These are phyloP conservation scores for Canna indica DNA, from an alignment of 176 grass and related monocot species.

Conservation along the genomic window DNA sequence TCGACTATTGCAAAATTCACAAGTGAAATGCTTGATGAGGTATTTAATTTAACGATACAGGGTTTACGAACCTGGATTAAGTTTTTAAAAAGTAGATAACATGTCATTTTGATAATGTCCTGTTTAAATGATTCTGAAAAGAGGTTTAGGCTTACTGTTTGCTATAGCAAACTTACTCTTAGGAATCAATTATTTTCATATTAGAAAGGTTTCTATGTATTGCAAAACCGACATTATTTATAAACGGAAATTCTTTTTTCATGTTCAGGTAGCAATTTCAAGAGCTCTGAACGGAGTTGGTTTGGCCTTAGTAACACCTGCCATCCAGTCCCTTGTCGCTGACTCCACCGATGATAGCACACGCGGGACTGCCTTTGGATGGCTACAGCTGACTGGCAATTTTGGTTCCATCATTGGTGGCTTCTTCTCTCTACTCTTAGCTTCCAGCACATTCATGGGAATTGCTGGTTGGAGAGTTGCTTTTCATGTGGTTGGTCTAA, in stretches of 20 bases:
- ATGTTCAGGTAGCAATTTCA: constrained; percentile 52
- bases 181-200: too few relatives aligned
- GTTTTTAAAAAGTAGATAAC: too few relatives aligned
- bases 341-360: constrained; percentile 61
- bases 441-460: constrained; percentile 54
- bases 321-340: constrained; percentile 76
- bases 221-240: neutral
- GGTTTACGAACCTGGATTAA: too few relatives aligned
- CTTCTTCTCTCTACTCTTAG: constrained; percentile 47
- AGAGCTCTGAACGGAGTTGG: constrained; percentile 76
- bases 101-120: too few relatives aligned
- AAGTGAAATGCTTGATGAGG: too few relatives aligned
- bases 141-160: too few relatives aligned
- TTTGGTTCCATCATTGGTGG: constrained; percentile 58
- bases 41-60: too few relatives aligned
- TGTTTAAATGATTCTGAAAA: too few relatives aligned
- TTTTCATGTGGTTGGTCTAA: constrained; percentile 57
- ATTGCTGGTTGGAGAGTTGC: constrained; percentile 66
- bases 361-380: constrained; percentile 68
- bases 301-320: constrained; percentile 57
- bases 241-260: neutral
- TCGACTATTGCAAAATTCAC: too few relatives aligned
- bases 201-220: neutral
- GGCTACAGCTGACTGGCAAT: constrained; percentile 77
- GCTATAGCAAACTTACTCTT: too few relatives aligned